Base-by-base conservation (phyloP, 257 asterid species). In the Gentiana dahurica region DNA sequence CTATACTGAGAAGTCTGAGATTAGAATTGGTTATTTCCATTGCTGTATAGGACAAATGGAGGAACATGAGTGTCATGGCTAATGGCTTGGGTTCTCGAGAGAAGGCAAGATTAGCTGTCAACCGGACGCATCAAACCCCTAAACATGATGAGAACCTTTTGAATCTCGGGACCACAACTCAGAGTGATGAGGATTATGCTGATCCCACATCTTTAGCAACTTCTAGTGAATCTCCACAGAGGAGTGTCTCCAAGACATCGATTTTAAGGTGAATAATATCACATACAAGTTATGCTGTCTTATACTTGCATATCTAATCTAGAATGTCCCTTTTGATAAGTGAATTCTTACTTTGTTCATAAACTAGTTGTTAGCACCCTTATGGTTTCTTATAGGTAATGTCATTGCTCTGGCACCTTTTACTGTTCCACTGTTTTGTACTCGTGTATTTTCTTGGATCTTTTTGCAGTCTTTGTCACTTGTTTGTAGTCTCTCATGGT, bases 21-120 rank as follows among this genome's bases (percentile, higher is more conserved):
- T 59, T 57, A 10, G 50, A 57, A 62, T 48, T 58, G 53, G 49
- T 75, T 59, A 71, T 55, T 58, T 59, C 65, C 61, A 57, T 53
- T 61, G 66, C 49, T 66, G 63, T 62, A 63, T 65, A 91, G 98
- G 98, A 91, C 68, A 91, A 91, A 73, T 91, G 98, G 98, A 79
- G 96, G 84, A 91, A 91, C 79, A 81, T 91, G 94, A 91, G 92
- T 70, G 96, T 91, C 55, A 91, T 91, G 92, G 89, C 93, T 13
- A 91, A 83, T 51, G 96, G 96, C 49, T 82, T 85, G 94, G 94
- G 94, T 3, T 90, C 98, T 39, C 73, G 96, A 51, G 96, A 84
- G 71, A 83, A 87, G 79, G 77, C 87, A 47, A 80, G 80, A 77
- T 57, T 87, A 73, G 81, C 91, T 50, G 78, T 87, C 36, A 90